These are phyloP conservation scores for Mortierella polycephala DNA, from an alignment of 371 early-diverging fungal species.

Conservation along the genomic window DNA sequence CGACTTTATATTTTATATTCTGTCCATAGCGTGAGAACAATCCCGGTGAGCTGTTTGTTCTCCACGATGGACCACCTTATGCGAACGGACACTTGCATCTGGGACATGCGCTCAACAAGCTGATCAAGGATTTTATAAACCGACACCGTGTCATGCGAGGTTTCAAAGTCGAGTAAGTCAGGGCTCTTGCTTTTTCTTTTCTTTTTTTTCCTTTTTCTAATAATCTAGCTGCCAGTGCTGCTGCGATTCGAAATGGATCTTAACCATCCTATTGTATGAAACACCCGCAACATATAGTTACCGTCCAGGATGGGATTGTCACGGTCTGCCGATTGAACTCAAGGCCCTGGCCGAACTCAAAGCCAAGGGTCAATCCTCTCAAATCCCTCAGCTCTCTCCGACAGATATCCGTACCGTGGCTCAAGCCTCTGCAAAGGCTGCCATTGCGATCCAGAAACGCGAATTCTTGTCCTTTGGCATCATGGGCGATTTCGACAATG, in stretches of 20 bases:
- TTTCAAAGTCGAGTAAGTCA: constrained; percentile 76
- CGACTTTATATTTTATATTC: not conserved
- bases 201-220: not conserved
- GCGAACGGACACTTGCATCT: constrained; percentile 95
- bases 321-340: constrained; percentile 96
- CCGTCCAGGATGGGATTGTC: constrained; percentile 97
- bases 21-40: constrained; percentile 63
- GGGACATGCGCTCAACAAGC: constrained; percentile 94
- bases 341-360: constrained; percentile 83
- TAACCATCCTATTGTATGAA: not conserved
- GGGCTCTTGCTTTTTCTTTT: not conserved
- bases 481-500: constrained; percentile 88
- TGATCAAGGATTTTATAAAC: constrained; percentile 93
- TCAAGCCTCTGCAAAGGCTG: constrained; percentile 71
- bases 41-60: constrained; percentile 74
- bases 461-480: constrained; percentile 81
- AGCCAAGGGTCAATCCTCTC: constrained; percentile 37
- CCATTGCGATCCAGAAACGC: constrained; percentile 73
- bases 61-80: constrained; percentile 98
- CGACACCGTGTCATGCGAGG: constrained; percentile 90
- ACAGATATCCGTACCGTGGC: constrained; percentile 77
- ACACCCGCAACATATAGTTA: constrained; percentile 59
- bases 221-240: not conserved
- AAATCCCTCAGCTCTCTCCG: constrained; percentile 60
- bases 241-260: not conserved